Conservation (phyloP, 2,329 filamentous ascomycete species). For the Beauveria sp. region DNA sequence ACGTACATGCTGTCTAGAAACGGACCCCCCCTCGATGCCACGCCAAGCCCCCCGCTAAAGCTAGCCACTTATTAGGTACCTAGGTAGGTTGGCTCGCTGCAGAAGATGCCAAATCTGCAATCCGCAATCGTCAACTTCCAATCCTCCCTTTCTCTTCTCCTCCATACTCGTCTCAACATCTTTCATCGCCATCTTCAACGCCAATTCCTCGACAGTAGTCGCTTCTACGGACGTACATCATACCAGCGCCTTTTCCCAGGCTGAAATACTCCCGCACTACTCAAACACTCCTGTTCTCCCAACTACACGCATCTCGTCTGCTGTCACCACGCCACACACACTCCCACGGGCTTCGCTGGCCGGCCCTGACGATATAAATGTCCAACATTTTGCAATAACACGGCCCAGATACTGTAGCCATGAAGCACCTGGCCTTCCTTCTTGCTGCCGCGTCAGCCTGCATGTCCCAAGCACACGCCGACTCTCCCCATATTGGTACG, state of each 20-base stretch:
- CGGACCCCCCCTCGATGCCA: too few species aligned
- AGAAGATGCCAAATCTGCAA: not conserved
- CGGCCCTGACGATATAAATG: not conserved
- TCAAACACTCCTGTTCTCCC: not conserved
- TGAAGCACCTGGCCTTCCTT: constrained; percentile 4
- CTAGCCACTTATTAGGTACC: too few species aligned
- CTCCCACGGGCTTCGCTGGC: not conserved
- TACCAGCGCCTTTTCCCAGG: not conserved
- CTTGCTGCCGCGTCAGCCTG: not conserved
- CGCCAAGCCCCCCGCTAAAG: not conserved
- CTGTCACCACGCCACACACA: not conserved
- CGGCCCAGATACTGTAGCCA: not conserved
- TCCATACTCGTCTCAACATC: not conserved
- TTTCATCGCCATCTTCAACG: not conserved
- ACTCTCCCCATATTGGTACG: constrained; percentile 1
- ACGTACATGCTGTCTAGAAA: too few species aligned
- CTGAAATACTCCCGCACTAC: too few species aligned
- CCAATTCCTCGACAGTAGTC: not conserved
- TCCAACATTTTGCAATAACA: not conserved
- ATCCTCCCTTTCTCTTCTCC: not conserved
- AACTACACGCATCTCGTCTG: not conserved
- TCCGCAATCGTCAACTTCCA: not conserved
- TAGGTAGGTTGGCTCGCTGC: too few species aligned
- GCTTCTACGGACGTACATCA: not conserved
- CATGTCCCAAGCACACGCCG: not conserved